phyloP scores from a whole-genome alignment of 2,329 filamentous ascomycete species.

The Ramularia endophylla region DNA sequence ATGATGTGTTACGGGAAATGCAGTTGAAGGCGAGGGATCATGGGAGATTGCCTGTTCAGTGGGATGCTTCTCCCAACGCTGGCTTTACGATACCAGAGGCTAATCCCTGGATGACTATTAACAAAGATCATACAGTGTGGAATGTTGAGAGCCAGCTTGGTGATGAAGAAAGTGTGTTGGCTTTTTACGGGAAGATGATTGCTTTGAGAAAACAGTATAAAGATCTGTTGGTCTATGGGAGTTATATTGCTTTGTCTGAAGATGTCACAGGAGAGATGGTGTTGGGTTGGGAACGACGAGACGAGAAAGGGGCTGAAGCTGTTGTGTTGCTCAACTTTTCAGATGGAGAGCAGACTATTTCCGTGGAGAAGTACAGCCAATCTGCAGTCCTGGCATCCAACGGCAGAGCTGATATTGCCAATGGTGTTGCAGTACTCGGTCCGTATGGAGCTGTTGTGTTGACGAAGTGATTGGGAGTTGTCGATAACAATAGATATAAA shows the following conservation, averaged over 20 bases:
- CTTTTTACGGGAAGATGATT: slow-evolving; percentile 49
- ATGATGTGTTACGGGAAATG: slow-evolving; percentile 8
- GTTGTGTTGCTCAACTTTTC: slow-evolving; percentile 37
- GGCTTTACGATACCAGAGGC: slow-evolving; percentile 49
- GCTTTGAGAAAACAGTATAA: slow-evolving; percentile 18
- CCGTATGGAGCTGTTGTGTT: slow-evolving; percentile 17
- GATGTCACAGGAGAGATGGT: slow-evolving; percentile 16
- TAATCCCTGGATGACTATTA: slow-evolving; percentile 15
- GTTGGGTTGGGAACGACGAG: slow-evolving; percentile 29
- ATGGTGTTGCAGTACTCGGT: slow-evolving; percentile 7
- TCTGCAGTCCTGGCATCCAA: slow-evolving; percentile 14
- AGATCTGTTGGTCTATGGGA: slow-evolving; percentile 22
- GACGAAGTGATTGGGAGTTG: slow-evolving; percentile 25
- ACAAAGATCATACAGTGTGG: slow-evolving; percentile 11
- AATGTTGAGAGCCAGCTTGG: slow-evolving; percentile 39
- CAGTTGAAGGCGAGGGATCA: slow-evolving; percentile 30
- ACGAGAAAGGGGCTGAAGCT: slow-evolving; percentile 12
- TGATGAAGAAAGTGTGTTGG: slow-evolving; percentile 45
- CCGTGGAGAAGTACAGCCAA: slow-evolving; percentile 8
- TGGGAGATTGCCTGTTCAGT: slow-evolving; percentile 62
- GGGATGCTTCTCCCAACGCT: slow-evolving; percentile 49
- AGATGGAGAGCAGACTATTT: slow-evolving; percentile 25
- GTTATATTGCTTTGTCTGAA: slow-evolving; percentile 14
- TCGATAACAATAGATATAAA: too few species aligned
- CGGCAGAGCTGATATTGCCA: slow-evolving; percentile 9